Base-by-base conservation (phyloP, 2,329 filamentous ascomycete genomes). In the Parastagonospora nodorum region DNA sequence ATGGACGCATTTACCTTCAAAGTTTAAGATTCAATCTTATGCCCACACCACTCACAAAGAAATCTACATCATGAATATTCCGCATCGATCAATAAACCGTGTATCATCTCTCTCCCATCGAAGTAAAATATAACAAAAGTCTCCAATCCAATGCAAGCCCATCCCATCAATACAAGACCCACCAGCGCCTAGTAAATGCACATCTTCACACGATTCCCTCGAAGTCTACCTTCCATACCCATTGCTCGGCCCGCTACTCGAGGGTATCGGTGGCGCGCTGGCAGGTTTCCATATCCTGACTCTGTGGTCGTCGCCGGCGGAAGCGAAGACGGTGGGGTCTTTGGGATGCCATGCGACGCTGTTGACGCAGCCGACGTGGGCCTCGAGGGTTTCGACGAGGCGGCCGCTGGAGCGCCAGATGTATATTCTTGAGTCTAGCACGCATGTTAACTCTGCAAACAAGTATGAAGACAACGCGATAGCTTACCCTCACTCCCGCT, bases 391-490 rank as follows among this genome's bases (percentile, higher is more conserved):
- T 66, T 92, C 89, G 5, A 99, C 85, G 1, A 88, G 80, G 5
- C 82, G 80, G 5, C 90, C 91, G 31, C 88, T 88, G 72, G 91
- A 94, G 72, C 96, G 90, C 91, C 92, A 97, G 54, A 99, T 90
- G 69, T 91, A 88, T 36, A 97, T 83, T 48, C 83, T 81, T 2
- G 84, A 84, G 72, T 88, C 85, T 87, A 4, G 30, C 1, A 12
- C 10, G 9, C 14, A 16, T 27, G n/a, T 40, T 36, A 47, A 36
- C 28, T 9, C 5, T 5, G 11, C 6, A 36, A 4, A 29, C 12
- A 32, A 42, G 1, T 11, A 33, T 10, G 9, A 12, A 6, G 12
- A 8, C 7, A 8, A 28, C 24, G n/a, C 8, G 8, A 15, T 9
- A 16, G 58, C 79, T 66, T 77, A 92, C 90, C 89, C 82, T 97